Evolutionary conservation across 345 rosid species (phyloP).

Genomic region (Gossypium herbaceum): DNA sequence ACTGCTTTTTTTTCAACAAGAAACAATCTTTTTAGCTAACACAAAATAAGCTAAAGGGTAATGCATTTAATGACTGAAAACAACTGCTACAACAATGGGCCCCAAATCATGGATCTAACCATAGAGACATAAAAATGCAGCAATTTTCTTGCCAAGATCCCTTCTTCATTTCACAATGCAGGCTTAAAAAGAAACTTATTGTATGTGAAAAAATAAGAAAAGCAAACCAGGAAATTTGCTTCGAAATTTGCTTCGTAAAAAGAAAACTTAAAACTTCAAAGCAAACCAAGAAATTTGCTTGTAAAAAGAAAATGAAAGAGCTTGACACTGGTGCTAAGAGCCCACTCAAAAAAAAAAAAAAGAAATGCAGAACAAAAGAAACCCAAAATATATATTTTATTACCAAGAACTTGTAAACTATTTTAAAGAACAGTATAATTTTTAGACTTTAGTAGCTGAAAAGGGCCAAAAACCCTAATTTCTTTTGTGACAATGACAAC

Average conservation of each 20-base stretch:
- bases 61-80: constrained; percentile 34
- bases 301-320: constrained; percentile 15
- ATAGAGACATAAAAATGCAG: constrained; percentile 18
- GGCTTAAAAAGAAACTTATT: constrained; percentile 23
- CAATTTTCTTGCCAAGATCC: constrained; percentile 38
- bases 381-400: constrained; percentile 19
- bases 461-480: constrained; percentile 26
- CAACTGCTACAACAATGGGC: constrained; percentile 29
- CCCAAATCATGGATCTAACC: constrained; percentile 38
- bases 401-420: constrained; percentile 3
- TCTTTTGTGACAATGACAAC: constrained; percentile 32
- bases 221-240: neutral
- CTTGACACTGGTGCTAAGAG: constrained; percentile 14
- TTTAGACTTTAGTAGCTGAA: constrained; percentile 15
- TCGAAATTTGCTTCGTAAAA: neutral
- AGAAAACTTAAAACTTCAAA: constrained; percentile 34
- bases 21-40: constrained; percentile 27
- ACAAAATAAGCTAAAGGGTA: constrained; percentile 24
- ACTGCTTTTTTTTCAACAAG: constrained; percentile 19
- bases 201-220: neutral
- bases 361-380: constrained; percentile 26
- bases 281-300: constrained; percentile 21
- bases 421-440: neutral
- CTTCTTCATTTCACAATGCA: constrained; percentile 42
- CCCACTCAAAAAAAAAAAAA: constrained; percentile 15